These are phyloP conservation scores for Trichoderma reesei DNA, from an alignment of 495 filamentous ascomycete genomes.

Conservation along the genomic window DNA sequence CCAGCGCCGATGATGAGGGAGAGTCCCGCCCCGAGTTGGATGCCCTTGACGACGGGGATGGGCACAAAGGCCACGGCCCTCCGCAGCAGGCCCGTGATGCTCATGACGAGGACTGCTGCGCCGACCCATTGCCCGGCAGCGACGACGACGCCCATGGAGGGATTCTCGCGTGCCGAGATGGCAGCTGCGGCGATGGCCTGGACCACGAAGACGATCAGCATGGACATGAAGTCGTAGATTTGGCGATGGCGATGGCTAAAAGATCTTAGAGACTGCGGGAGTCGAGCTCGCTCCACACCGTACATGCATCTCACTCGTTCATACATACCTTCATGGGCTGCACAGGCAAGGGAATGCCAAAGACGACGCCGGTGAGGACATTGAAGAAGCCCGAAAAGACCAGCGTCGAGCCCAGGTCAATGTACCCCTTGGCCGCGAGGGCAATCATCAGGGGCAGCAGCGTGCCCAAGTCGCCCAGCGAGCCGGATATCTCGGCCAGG, in stretches of 20 bases:
- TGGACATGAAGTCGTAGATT: no score
- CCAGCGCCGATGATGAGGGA: conserved; percentile 68
- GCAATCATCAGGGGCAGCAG: conserved; percentile 83
- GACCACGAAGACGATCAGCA: conserved; percentile 15
- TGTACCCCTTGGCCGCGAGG: conserved; percentile 59
- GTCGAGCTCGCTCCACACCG: background rate
- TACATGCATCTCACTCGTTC: background rate
- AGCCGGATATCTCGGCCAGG: conserved; percentile 76
- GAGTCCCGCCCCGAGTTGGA: conserved; percentile 85
- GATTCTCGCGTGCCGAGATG: conserved; percentile 54
- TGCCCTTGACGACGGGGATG: conserved; percentile 80
- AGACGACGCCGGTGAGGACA: conserved; percentile 66
- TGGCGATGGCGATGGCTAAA: background rate
- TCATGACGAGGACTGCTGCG: conserved; percentile 61
- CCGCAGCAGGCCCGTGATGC: conserved; percentile 60
- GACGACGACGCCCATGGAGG: conserved; percentile 61
- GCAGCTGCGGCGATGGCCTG: conserved; percentile 83
- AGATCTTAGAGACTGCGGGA: background rate
- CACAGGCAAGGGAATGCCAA: conserved; percentile 79
- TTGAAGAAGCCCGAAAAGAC: conserved; percentile 84
- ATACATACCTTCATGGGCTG: conserved; percentile 64
- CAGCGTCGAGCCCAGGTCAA: conserved; percentile 74
- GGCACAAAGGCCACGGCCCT: conserved; percentile 66
- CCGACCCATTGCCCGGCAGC: conserved; percentile 73
- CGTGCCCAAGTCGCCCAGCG: conserved; percentile 84